phyloP scores from a whole-genome alignment of 2,329 filamentous ascomycete genomes.

The Nothopassalora personata region DNA sequence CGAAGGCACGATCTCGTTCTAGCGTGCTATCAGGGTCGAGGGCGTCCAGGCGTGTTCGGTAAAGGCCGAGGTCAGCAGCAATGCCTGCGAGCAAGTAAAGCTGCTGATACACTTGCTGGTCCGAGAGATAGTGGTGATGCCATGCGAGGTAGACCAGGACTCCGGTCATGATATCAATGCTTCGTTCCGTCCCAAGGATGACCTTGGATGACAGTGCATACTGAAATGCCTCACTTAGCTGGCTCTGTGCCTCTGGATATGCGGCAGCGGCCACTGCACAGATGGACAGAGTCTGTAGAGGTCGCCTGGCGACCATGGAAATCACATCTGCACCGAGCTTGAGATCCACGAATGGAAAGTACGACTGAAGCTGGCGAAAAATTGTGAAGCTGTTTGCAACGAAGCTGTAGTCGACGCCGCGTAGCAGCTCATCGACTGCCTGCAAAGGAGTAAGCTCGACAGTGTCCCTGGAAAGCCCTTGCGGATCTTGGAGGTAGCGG shows the following conservation, averaged over 20 bases:
- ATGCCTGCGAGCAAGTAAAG: slow-evolving; percentile 25
- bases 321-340: slow-evolving; percentile 14
- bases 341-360: slow-evolving; percentile 26
- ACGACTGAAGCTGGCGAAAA: slow-evolving; percentile 19
- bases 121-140: slow-evolving; percentile 25
- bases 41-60: slow-evolving; percentile 10
- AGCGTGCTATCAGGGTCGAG: slow-evolving; percentile 14
- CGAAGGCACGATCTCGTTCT: slow-evolving; percentile 22
- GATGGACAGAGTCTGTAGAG: slow-evolving; percentile 24
- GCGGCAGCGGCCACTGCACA: slow-evolving; percentile 23
- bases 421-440: slow-evolving; percentile 19
- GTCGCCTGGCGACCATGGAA: slow-evolving; percentile 20
- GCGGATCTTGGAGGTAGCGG: background rate
- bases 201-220: slow-evolving; percentile 22
- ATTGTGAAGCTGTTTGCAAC: slow-evolving; percentile 21
- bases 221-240: slow-evolving; percentile 24
- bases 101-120: slow-evolving; percentile 24
- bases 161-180: slow-evolving; percentile 24
- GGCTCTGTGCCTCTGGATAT: slow-evolving; percentile 17
- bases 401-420: slow-evolving; percentile 25
- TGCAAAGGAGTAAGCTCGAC: slow-evolving; percentile 6
- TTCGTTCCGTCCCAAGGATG: slow-evolving; percentile 22
- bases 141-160: slow-evolving; percentile 24
- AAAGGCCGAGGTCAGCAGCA: slow-evolving; percentile 26
- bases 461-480: background rate